These are phyloP conservation scores for Pseudozyma sp. DNA, from an alignment of 1,284 basidiomycete species.

Conservation along the genomic window DNA sequence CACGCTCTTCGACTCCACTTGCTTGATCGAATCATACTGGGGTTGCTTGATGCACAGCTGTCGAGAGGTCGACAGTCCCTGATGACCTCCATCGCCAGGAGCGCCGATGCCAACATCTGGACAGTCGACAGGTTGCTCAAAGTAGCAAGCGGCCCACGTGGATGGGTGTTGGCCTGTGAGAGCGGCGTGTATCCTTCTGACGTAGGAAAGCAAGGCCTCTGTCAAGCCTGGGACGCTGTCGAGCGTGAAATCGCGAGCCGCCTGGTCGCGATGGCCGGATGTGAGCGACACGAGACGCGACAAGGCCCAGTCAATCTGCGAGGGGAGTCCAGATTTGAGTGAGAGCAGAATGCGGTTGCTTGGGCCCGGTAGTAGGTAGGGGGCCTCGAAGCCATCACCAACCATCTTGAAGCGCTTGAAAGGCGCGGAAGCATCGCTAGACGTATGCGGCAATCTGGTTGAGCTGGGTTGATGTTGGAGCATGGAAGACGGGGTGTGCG, in stretches of 20 bases:
- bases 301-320: slow-evolving; percentile 66
- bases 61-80: slow-evolving; percentile 18
- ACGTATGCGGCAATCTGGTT: slow-evolving; percentile 1
- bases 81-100: slow-evolving; percentile 43
- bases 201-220: slow-evolving; percentile 55
- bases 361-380: slow-evolving; percentile 56
- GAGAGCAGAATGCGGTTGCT: slow-evolving; percentile 63
- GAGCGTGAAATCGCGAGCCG: slow-evolving; percentile 40
- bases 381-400: slow-evolving; percentile 38
- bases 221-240: slow-evolving; percentile 56
- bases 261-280: slow-evolving; percentile 27
- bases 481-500: slow-evolving; percentile 19
- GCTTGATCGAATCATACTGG: neutral
- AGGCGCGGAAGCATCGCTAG: slow-evolving; percentile 14
- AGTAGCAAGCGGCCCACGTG: slow-evolving; percentile 52
- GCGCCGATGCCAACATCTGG: slow-evolving; percentile 55
- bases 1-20: neutral
- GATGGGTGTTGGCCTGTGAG: slow-evolving; percentile 39
- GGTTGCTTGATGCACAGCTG: neutral
- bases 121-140: slow-evolving; percentile 46
- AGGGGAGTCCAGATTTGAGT: slow-evolving; percentile 61
- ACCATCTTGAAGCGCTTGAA: slow-evolving; percentile 42
- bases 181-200: slow-evolving; percentile 51
- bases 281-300: slow-evolving; percentile 50
- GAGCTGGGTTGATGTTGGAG: slow-evolving; percentile 23